These are phyloP conservation scores for Oryza rufipogon DNA, from an alignment of 176 grass and related monocot species.

Conservation along the genomic window DNA sequence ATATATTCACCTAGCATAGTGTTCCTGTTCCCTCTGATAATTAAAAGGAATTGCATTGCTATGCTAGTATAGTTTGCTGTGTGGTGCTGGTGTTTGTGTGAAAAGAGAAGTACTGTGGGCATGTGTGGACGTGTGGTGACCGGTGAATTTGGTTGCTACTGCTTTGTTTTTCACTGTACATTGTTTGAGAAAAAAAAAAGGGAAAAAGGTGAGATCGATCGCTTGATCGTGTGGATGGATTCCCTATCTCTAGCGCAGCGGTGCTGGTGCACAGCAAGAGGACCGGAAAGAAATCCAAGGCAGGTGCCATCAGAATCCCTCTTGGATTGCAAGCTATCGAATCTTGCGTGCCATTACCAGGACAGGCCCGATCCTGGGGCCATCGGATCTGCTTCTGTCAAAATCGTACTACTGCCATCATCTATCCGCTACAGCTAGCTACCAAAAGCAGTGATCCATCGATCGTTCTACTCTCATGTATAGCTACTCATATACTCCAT, in stretches of 20 bases:
- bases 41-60: neutral
- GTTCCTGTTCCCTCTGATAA: neutral
- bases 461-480: too few species aligned
- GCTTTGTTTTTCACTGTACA: conserved; percentile 30
- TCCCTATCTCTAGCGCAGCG: conserved; percentile 23
- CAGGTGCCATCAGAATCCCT: conserved; percentile 56
- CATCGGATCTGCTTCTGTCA: conserved; percentile 45
- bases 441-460: conserved; percentile 20
- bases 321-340: conserved; percentile 54
- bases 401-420: conserved; percentile 31
- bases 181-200: conserved; percentile 6
- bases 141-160: neutral
- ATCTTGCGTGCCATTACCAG: conserved; percentile 58
- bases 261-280: conserved; percentile 27
- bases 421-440: conserved; percentile 38
- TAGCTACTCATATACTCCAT: too few species aligned
- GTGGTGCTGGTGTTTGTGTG: neutral
- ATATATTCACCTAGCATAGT: neutral
- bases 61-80: neutral
- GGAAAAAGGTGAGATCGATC: conserved; percentile 4
- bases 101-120: neutral
- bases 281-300: conserved; percentile 56
- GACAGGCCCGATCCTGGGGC: conserved; percentile 54
- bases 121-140: neutral
- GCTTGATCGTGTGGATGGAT: conserved; percentile 43